These are phyloP conservation scores for Peribolospora kevripleyi DNA, from an alignment of 768 basidiomycete species.

Conservation along the genomic window DNA sequence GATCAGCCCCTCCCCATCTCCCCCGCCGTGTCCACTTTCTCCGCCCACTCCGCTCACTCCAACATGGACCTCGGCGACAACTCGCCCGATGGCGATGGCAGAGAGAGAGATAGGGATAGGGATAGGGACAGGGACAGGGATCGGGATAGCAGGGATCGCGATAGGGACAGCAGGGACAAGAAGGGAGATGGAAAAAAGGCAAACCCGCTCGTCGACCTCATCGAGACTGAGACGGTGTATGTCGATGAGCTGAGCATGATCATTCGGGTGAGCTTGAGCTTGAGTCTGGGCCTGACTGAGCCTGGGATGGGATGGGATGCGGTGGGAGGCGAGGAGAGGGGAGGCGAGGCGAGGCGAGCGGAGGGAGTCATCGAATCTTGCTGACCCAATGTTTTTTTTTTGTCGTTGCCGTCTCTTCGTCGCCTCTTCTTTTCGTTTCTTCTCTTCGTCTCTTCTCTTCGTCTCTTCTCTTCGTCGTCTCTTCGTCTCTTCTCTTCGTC, in stretches of 20 bases:
- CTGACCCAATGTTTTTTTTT: too few species aligned
- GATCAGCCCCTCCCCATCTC: too few species aligned
- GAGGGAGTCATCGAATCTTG: too few species aligned
- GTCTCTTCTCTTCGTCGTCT: not conserved
- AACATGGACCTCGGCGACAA: not conserved
- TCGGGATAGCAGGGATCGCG: not conserved
- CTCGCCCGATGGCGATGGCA: not conserved
- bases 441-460: not conserved
- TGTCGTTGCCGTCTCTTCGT: too few species aligned
- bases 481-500: not conserved
- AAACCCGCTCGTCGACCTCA: conserved; percentile 73
- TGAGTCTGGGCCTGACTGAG: too few species aligned
- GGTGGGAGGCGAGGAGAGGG: too few species aligned
- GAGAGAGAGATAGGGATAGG: not conserved
- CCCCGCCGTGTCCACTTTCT: too few species aligned
- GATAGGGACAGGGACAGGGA: not conserved
- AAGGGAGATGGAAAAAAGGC: not conserved
- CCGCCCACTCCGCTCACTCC: not conserved
- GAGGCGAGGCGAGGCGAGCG: too few species aligned
- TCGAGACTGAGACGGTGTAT: conserved; percentile 78
- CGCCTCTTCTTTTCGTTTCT: too few species aligned
- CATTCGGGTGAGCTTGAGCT: conserved; percentile 44
- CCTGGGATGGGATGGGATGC: too few species aligned
- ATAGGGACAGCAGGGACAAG: not conserved
- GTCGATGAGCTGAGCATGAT: conserved; percentile 72